phyloP scores from a whole-genome alignment of 331 rosid species.

The Prunus yedoensis region DNA sequence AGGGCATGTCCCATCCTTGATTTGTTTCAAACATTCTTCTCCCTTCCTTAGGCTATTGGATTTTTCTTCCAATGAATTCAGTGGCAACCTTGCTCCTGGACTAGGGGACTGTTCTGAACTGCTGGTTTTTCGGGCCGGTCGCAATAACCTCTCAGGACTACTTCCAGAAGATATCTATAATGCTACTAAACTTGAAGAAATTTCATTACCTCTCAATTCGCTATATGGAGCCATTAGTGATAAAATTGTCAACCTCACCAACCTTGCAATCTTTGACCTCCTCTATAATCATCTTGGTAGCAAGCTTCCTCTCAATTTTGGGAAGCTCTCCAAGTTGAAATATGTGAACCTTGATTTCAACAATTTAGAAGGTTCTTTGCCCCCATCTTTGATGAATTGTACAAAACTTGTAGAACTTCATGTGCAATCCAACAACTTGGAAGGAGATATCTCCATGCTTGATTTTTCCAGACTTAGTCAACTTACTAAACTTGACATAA shows the following conservation, averaged over 20 bases:
- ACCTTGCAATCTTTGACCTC: neutral
- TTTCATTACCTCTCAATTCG: neutral
- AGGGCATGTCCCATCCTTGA: neutral
- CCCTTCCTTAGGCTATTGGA: neutral
- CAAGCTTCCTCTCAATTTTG: neutral
- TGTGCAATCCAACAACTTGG: conserved; percentile 2
- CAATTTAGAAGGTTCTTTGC: neutral
- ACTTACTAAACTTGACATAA: neutral
- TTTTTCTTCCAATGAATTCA: neutral
- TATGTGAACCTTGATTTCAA: too few species aligned
- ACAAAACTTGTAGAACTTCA: too few species aligned
- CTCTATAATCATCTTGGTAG: neutral
- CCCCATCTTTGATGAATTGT: neutral
- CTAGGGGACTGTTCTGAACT: neutral
- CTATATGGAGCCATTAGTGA: neutral
- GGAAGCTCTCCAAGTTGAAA: too few species aligned
- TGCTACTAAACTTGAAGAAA: conserved; percentile 1
- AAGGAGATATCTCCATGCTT: neutral
- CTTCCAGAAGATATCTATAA: neutral
- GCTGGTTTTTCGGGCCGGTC: neutral
- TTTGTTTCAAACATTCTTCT: neutral
- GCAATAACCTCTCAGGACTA: neutral
- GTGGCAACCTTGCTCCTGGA: neutral
- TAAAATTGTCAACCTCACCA: neutral
- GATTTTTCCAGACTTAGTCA: neutral